Conservation (phyloP, 208 protist genomes). For the Novymonas esmeraldas region DNA sequence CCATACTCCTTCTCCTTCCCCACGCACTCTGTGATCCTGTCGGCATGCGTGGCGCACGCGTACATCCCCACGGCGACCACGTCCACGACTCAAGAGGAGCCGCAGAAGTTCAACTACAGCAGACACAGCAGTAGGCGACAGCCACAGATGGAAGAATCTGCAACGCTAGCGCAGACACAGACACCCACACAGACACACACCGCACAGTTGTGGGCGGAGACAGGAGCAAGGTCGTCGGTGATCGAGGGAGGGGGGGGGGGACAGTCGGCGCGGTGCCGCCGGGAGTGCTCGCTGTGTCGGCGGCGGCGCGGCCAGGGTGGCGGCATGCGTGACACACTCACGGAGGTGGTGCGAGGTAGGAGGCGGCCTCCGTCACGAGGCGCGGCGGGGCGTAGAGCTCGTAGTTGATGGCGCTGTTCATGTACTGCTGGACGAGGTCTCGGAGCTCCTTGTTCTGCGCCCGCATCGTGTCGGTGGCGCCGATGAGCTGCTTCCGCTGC, state of each 20-base stretch:
- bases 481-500: slow-evolving; percentile 86
- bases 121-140: neutral
- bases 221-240: too few relatives aligned
- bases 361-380: slow-evolving; percentile 39
- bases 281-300: too few relatives aligned
- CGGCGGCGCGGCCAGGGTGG: too few relatives aligned
- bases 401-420: slow-evolving; percentile 92
- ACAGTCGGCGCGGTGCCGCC: too few relatives aligned
- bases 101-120: neutral
- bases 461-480: slow-evolving; percentile 85
- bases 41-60: too few relatives aligned
- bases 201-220: neutral
- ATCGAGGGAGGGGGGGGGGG: too few relatives aligned
- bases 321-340: neutral
- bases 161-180: neutral
- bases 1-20: too few relatives aligned
- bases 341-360: neutral
- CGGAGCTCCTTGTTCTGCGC: slow-evolving; percentile 94
- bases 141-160: too few relatives aligned
- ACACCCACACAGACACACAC: neutral
- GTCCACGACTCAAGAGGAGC: neutral
- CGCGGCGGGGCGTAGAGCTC: slow-evolving; percentile 87
- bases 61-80: too few relatives aligned
- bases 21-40: too few relatives aligned
- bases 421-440: slow-evolving; percentile 91